A percentile compares a stretch with the other conserved stretches of the same genome.
Evolutionary conservation across 352 stramenopile genomes (phyloP).

Genomic region (Pythium sp.): DNA sequence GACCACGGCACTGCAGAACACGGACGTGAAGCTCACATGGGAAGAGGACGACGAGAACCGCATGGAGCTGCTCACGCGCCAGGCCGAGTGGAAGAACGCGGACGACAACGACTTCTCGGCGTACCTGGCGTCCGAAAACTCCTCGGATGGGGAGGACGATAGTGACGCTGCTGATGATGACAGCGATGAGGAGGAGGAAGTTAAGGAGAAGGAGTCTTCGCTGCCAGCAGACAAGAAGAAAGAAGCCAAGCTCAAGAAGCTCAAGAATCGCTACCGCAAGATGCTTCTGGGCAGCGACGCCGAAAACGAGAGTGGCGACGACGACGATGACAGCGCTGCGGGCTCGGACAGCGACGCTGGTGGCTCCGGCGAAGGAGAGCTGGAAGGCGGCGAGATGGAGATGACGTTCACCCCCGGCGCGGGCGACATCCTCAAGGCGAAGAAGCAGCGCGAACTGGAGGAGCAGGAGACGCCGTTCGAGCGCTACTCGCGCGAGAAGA

Average conservation of each 20-base stretch:
- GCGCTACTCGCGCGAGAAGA: slow-evolving; percentile 82
- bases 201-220: slow-evolving; percentile 20
- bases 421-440: slow-evolving; percentile 64
- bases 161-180: slow-evolving; percentile 33
- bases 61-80: slow-evolving; percentile 81
- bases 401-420: slow-evolving; percentile 80
- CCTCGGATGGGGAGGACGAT: slow-evolving; percentile 52
- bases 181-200: slow-evolving; percentile 39
- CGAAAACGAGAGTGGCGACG: slow-evolving; percentile 54
- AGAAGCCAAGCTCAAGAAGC: slow-evolving; percentile 67
- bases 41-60: slow-evolving; percentile 92
- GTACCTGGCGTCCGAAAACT: slow-evolving; percentile 90
- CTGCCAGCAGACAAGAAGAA: slow-evolving; percentile 44
- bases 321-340: slow-evolving; percentile 20
- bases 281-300: slow-evolving; percentile 73
- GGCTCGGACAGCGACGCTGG: slow-evolving; percentile 19
- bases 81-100: slow-evolving; percentile 75
- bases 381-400: slow-evolving; percentile 67
- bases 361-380: slow-evolving; percentile 14
- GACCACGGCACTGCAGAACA: slow-evolving; percentile 89
- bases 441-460: slow-evolving; percentile 73
- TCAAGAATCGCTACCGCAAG: slow-evolving; percentile 78
- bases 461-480: slow-evolving; percentile 84
- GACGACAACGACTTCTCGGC: slow-evolving; percentile 92
- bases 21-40: slow-evolving; percentile 94